Evolutionary conservation across 495 filamentous ascomycete species (phyloP).

Genomic region (Cladorrhinum samala): DNA sequence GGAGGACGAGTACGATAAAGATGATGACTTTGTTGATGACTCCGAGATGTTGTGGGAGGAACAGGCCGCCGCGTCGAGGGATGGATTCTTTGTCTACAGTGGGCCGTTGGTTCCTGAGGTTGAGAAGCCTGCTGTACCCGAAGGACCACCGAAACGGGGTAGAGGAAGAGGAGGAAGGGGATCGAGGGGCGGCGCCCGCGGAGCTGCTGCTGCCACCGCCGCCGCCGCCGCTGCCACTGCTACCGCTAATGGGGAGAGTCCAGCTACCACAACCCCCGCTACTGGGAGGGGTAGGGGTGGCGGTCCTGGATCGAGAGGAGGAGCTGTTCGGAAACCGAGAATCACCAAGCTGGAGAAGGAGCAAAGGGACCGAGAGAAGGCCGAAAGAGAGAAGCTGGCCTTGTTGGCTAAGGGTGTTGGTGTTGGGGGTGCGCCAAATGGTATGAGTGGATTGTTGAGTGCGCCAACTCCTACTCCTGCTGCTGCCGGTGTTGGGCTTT

Average conservation of each 20-base stretch:
- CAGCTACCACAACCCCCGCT: no score
- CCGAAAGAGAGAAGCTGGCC: slow-evolving; percentile 34
- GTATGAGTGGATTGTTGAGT: background rate
- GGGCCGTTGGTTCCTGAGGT: slow-evolving; percentile 80
- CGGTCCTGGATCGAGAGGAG: slow-evolving; percentile 72
- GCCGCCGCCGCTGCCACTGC: background rate
- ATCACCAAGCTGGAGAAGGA: slow-evolving; percentile 78
- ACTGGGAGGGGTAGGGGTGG: slow-evolving; percentile 51
- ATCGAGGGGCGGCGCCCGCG: slow-evolving; percentile 48
- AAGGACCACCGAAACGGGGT: slow-evolving; percentile 71
- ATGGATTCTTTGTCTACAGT: slow-evolving; percentile 86
- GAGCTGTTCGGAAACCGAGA: slow-evolving; percentile 70
- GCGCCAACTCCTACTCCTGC: background rate
- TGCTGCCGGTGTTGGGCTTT: background rate
- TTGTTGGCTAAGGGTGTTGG: slow-evolving; percentile 14
- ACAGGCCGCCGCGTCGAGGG: slow-evolving; percentile 85
- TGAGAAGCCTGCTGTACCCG: slow-evolving; percentile 71
- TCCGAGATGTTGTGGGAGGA: slow-evolving; percentile 94
- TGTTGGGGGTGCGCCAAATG: background rate
- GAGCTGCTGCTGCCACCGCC: background rate
- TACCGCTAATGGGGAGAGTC: slow-evolving; percentile 28
- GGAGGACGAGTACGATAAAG: slow-evolving; percentile 92
- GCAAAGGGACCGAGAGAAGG: slow-evolving; percentile 56
- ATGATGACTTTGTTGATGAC: slow-evolving; percentile 96
- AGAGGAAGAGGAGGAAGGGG: slow-evolving; percentile 56